phyloP scores from a whole-genome alignment of 2,329 filamentous ascomycete species.

The Cladosporium sp. region DNA sequence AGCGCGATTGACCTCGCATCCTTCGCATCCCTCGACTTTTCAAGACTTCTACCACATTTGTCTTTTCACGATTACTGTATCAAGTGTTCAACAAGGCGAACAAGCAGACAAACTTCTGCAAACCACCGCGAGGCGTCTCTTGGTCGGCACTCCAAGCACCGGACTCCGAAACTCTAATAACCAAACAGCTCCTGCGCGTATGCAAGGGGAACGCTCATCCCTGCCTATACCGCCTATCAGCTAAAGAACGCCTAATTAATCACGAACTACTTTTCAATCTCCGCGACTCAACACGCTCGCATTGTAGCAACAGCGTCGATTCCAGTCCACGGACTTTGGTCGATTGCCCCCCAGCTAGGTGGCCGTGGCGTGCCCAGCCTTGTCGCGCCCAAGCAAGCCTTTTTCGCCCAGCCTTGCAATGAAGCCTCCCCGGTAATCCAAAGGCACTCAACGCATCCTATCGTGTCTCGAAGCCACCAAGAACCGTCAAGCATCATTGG shows the following conservation, averaged over 20 bases:
- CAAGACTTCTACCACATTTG: too few relatives aligned
- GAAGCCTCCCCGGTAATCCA: not conserved
- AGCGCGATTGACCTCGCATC: too few relatives aligned
- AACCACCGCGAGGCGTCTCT: too few relatives aligned
- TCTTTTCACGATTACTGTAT: too few relatives aligned
- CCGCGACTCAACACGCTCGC: not conserved
- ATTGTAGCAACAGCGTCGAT: not conserved
- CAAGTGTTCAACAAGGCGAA: too few relatives aligned
- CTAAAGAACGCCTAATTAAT: not conserved
- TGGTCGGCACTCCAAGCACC: too few relatives aligned
- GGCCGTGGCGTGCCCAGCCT: not conserved
- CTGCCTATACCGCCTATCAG: not conserved
- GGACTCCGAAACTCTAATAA: too few relatives aligned
- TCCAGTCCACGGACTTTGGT: not conserved
- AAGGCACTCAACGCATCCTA: not conserved
- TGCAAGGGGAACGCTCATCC: conserved; percentile 7
- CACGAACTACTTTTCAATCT: not conserved
- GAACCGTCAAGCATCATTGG: not conserved
- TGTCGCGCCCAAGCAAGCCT: not conserved
- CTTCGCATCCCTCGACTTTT: too few relatives aligned
- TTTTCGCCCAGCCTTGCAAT: not conserved
- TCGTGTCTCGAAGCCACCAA: conserved; percentile 9
- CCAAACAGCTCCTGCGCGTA: not conserved
- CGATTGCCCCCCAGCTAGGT: not conserved
- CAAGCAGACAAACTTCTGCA: too few relatives aligned